Evolutionary conservation across 2,329 filamentous ascomycete species (phyloP).

Genomic region (Periconia sp.): DNA sequence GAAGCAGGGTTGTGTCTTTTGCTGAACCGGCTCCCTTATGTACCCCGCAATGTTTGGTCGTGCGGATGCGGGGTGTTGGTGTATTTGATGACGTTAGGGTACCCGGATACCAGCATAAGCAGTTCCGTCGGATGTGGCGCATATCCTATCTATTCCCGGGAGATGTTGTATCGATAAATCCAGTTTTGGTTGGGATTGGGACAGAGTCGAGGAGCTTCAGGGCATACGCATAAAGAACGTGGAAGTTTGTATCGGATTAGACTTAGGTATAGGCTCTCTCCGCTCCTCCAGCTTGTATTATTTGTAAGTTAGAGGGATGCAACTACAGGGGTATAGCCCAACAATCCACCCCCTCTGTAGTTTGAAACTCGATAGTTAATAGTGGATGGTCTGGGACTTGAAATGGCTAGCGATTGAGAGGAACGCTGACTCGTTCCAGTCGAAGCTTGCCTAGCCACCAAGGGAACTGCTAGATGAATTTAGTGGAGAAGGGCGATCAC

Average conservation of each 20-base stretch:
- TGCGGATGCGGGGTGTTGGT: constrained; percentile 5
- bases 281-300: too few relatives aligned
- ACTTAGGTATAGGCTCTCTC: too few relatives aligned
- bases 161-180: neutral
- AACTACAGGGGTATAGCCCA: too few relatives aligned
- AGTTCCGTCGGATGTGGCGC: neutral
- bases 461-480: neutral
- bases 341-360: too few relatives aligned
- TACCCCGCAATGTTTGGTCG: constrained; percentile 6
- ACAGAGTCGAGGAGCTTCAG: too few relatives aligned
- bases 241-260: too few relatives aligned
- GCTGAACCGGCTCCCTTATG: neutral
- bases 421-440: neutral
- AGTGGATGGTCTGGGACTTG: neutral
- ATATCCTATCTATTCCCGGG: constrained; percentile 5
- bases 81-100: constrained; percentile 4
- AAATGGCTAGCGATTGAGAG: neutral
- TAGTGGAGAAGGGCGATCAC: neutral
- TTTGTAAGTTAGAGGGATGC: too few relatives aligned
- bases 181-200: neutral
- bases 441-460: neutral
- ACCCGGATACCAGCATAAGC: constrained; percentile 2
- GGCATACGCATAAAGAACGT: too few relatives aligned
- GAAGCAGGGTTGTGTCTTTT: neutral
- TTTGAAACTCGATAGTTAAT: neutral